Base-by-base conservation (phyloP, 805 yeast species). In the Metschnikowia orientalis region DNA sequence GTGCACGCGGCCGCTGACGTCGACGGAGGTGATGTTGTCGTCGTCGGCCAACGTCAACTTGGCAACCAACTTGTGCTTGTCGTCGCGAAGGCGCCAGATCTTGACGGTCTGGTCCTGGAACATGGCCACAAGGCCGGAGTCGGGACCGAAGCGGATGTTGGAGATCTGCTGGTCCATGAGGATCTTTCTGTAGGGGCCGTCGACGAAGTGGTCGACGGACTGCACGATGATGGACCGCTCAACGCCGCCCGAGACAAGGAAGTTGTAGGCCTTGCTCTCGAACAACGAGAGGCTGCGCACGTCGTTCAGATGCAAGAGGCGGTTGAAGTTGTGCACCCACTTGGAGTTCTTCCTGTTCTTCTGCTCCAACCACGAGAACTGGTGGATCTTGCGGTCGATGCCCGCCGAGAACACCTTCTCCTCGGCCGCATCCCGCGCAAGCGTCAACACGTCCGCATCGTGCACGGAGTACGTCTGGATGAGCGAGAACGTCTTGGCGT, bases 361-460 rank as follows among this genome's bases (percentile, higher is more conserved):
- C 32, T 42, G 44, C 14, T 48, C 50, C 35, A 81, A 66, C 32
- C 71, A 58, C 39, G 70, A 67, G 57, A 81, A 85, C 50, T 79
- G 82, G 52, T 77, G 83, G 30, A 92, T 86, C 53, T 88, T 88
- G 49, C 97, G 73, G 56, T 92, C 99, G 29, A 92, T 88, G 48
- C 98, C 97, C 4, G 92, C 94, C 24, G 90, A 74, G 57, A 86
- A 90, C 2, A 92, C 66, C 24, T 72, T 69, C 19, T 77, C 75
- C 45, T 83, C 84, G 2, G 62, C 49, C 2, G 67, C 58, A 51
- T 84, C 87, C 9, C 73, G 62, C 1, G 81, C 63, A 29, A 92
- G 61, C 37, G 87, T 75, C 44, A 92, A 65, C 4, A 89, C 85
- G 70, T 92, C 99, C 1, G 95, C 96, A 30, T 83, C 94, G 53